phyloP scores from a whole-genome alignment of 257 asterid genomes.

The Solanum rostratum region DNA sequence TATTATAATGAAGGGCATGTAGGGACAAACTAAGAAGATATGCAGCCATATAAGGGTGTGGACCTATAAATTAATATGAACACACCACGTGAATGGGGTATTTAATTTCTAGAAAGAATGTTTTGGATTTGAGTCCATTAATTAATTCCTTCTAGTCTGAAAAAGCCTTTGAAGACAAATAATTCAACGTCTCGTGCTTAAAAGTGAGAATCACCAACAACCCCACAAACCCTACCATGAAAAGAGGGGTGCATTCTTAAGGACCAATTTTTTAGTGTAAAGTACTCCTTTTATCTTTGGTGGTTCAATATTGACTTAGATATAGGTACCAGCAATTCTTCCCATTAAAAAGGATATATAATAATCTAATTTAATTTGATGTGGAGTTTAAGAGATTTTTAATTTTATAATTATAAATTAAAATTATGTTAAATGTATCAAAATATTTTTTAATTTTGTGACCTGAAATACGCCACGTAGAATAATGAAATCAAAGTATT shows the following conservation, averaged over 20 bases:
- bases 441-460: no score
- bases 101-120: slow-evolving; percentile 20
- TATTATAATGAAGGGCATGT: neutral
- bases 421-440: no score
- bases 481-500: no score
- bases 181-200: neutral
- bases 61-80: neutral
- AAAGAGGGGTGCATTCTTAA: neutral
- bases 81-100: slow-evolving; percentile 27
- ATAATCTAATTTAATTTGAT: no score
- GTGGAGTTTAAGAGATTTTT: no score
- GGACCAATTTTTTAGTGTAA: neutral
- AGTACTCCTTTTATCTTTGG: neutral
- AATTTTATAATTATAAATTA: no score
- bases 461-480: no score
- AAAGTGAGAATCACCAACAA: neutral
- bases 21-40: neutral
- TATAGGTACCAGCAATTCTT: no score
- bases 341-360: no score
- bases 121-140: slow-evolving; percentile 17
- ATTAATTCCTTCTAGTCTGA: neutral
- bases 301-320: neutral
- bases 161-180: neutral
- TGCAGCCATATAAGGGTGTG: neutral
- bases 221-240: neutral